These are phyloP conservation scores for Beauveria caledonica DNA, from an alignment of 2,329 filamentous ascomycete genomes.

Conservation along the genomic window DNA sequence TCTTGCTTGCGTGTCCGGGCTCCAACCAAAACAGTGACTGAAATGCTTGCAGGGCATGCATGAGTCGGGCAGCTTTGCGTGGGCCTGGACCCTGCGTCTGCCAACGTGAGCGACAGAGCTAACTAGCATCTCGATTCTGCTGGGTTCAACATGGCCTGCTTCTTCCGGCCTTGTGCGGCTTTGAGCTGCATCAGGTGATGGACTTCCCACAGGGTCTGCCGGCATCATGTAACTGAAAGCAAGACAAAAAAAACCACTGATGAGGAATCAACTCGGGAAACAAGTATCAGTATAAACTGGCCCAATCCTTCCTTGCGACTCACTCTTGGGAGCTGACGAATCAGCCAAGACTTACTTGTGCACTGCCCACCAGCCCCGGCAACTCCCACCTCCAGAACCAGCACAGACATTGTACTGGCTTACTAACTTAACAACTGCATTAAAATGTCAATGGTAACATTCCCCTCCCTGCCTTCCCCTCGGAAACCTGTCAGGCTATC, in stretches of 20 bases:
- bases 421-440: too few relatives aligned
- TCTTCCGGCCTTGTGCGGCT: not conserved
- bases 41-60: not conserved
- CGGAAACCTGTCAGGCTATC: too few relatives aligned
- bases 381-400: too few relatives aligned
- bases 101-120: not conserved
- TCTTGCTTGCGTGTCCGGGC: not conserved
- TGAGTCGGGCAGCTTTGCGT: not conserved
- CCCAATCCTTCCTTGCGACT: not conserved
- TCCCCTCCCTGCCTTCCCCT: too few relatives aligned
- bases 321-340: not conserved
- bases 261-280: too few relatives aligned
- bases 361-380: not conserved
- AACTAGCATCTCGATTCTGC: not conserved
- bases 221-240: not conserved
- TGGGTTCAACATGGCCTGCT: not conserved
- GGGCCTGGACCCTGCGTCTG: not conserved
- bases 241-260: not conserved
- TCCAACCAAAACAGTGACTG: not conserved
- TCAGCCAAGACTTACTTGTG: not conserved
- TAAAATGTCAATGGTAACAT: too few relatives aligned
- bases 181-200: too few relatives aligned
- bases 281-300: too few relatives aligned
- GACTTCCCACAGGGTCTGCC: too few relatives aligned
- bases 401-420: too few relatives aligned